Base-by-base conservation (phyloP, 2,329 filamentous ascomycete genomes). In the Fusarium sarcochroum region DNA sequence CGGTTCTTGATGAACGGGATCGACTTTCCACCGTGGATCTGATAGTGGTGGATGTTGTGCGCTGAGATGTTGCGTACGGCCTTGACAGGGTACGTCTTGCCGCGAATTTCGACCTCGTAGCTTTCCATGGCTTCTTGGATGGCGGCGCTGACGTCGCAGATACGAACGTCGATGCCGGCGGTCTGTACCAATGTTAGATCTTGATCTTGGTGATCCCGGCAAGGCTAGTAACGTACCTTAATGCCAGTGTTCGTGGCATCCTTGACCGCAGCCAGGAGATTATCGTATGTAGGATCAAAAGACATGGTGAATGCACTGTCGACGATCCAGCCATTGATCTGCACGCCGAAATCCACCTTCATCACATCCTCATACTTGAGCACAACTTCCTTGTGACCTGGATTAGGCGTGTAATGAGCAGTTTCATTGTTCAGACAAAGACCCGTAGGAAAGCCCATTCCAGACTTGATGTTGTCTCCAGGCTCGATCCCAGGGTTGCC, bases 111-210 rank as follows among this genome's bases (percentile, higher is more conserved):
- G 51, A 94, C 87, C 79, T 97, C 93, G 79, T 96, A 95, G 80
- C 91, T 94, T 80, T 97, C 93, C 93, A 97, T 97, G 41, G 90
- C 87, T 79, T 97, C 93, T 78, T 97, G 93, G 66, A 97, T 94
- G 2, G 86, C 87, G 5, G 87, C 91, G 59, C 93, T 92, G 63
- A 97, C 90, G 67, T 96, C 93, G 67, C 91, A 89, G 77, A 97
- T 90, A 51, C 94, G 89, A 34, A 93, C 93, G 75, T 97, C 94
- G 73, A 97, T 96, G 63, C 94, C 94, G 17, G 94, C 93, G 3
- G 70, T 57, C 73, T 76, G 6, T 8, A 10, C 3, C 17, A 3
- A 0, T 5, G 49, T 75, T 15, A 73, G 57, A 14, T 3, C 9
- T 8, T 52, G 23, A 8, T 23, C 23, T 6, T 23, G 5, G 23